Evolutionary conservation across 257 asterid genomes (phyloP).

Genomic region (Gardenia jasminoides): DNA sequence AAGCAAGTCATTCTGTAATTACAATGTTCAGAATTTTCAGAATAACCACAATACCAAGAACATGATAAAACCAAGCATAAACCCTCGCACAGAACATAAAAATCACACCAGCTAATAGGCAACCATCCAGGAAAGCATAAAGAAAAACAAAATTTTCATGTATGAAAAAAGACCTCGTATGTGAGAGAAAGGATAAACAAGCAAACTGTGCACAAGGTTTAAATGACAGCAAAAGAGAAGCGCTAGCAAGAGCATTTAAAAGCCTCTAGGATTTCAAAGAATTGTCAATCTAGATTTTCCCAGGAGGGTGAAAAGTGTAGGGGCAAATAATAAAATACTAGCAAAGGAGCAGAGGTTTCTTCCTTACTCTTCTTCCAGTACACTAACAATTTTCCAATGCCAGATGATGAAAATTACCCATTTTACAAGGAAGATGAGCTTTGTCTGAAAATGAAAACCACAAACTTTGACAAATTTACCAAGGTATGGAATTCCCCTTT

Average conservation of each 20-base stretch:
- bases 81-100: neutral
- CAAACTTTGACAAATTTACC: neutral
- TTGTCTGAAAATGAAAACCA: neutral
- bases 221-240: neutral
- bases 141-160: neutral
- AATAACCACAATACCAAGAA: neutral
- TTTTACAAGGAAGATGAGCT: neutral
- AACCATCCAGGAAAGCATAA: neutral
- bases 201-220: neutral
- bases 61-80: neutral
- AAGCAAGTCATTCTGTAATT: conserved; percentile 82
- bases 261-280: neutral
- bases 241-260: neutral
- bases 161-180: neutral
- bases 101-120: neutral
- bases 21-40: conserved; percentile 6
- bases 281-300: neutral
- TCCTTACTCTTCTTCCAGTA: no score
- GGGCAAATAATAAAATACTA: neutral
- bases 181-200: neutral
- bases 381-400: neutral
- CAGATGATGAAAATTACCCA: neutral
- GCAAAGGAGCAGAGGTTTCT: neutral
- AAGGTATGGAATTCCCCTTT: neutral
- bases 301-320: neutral